Conservation (phyloP, 2,329 filamentous ascomycete genomes). For the Didymella sp. region DNA sequence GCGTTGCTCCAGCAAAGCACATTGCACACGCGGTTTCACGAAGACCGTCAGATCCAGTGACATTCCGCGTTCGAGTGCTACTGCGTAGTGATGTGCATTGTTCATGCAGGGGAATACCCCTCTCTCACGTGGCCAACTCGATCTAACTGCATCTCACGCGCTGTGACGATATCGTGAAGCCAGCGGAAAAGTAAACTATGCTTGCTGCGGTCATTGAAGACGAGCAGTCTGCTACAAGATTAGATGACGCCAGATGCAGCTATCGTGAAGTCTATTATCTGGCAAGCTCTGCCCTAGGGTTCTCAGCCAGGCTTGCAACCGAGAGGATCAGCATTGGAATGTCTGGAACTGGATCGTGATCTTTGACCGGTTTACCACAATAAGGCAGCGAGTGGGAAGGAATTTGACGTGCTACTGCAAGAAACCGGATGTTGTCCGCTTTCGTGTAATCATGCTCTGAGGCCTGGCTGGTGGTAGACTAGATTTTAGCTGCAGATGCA, state of each 20-base stretch:
- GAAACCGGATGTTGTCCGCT: slow-evolving; percentile 4
- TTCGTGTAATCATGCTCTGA: slow-evolving; percentile 4
- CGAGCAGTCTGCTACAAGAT: not conserved
- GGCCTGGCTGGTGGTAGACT: slow-evolving; percentile 12
- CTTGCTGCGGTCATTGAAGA: not conserved
- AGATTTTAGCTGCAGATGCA: slow-evolving; percentile 28
- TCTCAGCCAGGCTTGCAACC: not conserved
- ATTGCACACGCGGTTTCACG: slow-evolving; percentile 7
- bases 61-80: slow-evolving; percentile 8
- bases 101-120: slow-evolving; percentile 14
- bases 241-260: not conserved
- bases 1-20: not conserved
- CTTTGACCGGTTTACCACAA: not conserved
- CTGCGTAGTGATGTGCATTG: slow-evolving; percentile 15
- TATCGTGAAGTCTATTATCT: not conserved
- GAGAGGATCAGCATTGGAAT: not conserved
- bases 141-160: slow-evolving; percentile 6
- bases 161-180: slow-evolving; percentile 4
- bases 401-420: slow-evolving; percentile 1
- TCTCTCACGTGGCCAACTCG: slow-evolving; percentile 19
- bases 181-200: not conserved
- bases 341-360: slow-evolving; percentile 1
- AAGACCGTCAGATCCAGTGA: slow-evolving; percentile 3
- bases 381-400: not conserved
- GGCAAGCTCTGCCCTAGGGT: not conserved